Conservation (phyloP, 768 basidiomycete genomes). For the Russula lepida region DNA sequence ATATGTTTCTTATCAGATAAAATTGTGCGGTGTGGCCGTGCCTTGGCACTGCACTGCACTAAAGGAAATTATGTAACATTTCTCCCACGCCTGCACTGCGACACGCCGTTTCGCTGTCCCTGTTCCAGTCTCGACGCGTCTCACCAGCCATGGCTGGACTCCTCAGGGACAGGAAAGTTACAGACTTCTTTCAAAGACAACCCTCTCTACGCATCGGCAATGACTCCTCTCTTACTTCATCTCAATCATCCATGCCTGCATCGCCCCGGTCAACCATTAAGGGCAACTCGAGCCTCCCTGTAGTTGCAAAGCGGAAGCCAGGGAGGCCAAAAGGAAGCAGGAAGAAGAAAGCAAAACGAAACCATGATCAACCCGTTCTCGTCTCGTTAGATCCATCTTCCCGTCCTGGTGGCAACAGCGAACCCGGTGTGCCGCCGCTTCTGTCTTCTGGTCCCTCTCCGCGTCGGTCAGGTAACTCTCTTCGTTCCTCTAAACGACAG, state of each 20-base stretch:
- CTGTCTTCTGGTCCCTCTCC: not conserved
- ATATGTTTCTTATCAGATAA: constrained; percentile 4
- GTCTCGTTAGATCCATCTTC: not conserved
- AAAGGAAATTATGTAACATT: not conserved
- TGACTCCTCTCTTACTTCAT: not conserved
- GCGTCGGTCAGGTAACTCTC: not conserved
- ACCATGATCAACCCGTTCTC: constrained; percentile 6
- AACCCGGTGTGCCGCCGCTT: not conserved
- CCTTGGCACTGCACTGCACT: no score
- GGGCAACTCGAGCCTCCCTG: not conserved
- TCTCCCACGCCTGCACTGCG: not conserved
- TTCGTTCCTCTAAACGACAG: not conserved
- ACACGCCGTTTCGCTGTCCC: not conserved
- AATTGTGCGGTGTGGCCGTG: no score
- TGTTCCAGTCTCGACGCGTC: constrained; percentile 1
- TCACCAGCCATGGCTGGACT: not conserved
- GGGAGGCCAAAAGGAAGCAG: constrained; percentile 22
- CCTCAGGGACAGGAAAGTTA: constrained; percentile 14
- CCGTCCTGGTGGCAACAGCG: not conserved
- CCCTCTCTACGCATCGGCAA: not conserved
- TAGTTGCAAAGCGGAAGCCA: constrained; percentile 12
- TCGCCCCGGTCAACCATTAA: not conserved
- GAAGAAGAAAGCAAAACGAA: constrained; percentile 23
- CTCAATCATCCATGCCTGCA: not conserved
- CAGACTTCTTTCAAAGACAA: constrained; percentile 11